A percentile compares a stretch with the other conserved stretches of the same genome.
phyloP scores from a whole-genome alignment of 352 stramenopile species.

The Elongisporangium prolatum region DNA sequence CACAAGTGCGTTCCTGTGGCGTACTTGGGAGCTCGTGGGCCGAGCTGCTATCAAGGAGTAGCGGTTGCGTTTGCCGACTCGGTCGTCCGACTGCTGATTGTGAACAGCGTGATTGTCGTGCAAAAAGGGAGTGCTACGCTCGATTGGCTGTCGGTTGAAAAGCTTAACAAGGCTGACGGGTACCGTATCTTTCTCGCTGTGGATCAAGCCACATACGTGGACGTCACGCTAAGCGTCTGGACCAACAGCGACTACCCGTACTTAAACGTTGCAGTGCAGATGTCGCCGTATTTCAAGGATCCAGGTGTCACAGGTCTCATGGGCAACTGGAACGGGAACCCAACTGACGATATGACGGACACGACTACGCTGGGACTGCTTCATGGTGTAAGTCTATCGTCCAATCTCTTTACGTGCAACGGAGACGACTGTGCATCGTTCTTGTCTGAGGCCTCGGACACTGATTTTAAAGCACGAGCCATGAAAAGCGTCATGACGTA shows the following conservation, averaged over 20 bases:
- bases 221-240: constrained; percentile 19
- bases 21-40: background rate
- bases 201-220: constrained; percentile 24
- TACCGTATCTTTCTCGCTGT: constrained; percentile 22
- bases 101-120: constrained; percentile 15
- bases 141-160: constrained; percentile 21
- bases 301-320: constrained; percentile 16
- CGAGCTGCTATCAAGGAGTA: constrained; percentile 24
- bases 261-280: constrained; percentile 21
- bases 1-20: constrained; percentile 23
- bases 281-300: constrained; percentile 22
- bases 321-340: constrained; percentile 25
- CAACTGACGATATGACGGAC: constrained; percentile 17
- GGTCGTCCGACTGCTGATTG: constrained; percentile 22
- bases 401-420: constrained; percentile 27
- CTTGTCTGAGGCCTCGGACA: constrained; percentile 10
- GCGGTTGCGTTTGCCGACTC: constrained; percentile 22
- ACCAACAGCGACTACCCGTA: constrained; percentile 17
- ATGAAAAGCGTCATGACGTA: constrained; percentile 2
- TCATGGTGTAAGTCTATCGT: constrained; percentile 9
- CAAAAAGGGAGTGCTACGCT: constrained; percentile 14
- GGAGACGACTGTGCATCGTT: constrained; percentile 13
- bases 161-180: constrained; percentile 14
- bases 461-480: constrained; percentile 14
- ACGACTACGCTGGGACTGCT: constrained; percentile 10